A percentile compares a stretch with the other conserved stretches of the same genome.
phyloP scores from a whole-genome alignment of 345 rosid species.

The Populus euphratica region DNA sequence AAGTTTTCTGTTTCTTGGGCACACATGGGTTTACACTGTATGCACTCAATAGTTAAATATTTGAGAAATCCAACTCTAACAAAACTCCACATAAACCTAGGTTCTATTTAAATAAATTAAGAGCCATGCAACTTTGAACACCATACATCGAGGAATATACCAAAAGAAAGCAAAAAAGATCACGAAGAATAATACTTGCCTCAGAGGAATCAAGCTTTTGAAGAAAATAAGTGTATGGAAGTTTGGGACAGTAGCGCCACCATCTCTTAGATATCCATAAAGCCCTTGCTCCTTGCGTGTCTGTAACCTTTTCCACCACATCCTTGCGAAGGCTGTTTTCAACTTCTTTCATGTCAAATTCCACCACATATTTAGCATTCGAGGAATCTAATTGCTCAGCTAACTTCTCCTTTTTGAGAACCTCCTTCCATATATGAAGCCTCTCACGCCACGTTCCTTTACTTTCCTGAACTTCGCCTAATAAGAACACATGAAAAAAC shows the following conservation, averaged over 20 bases:
- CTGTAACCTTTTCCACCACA: constrained; percentile 56
- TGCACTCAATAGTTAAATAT: not conserved
- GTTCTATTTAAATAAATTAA: not conserved
- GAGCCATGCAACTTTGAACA: not conserved
- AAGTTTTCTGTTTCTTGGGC: not conserved
- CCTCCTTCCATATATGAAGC: constrained; percentile 66
- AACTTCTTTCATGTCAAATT: constrained; percentile 95
- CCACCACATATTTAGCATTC: constrained; percentile 75
- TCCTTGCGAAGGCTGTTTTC: constrained; percentile 90
- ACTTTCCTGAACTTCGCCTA: constrained; percentile 47
- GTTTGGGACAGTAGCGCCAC: constrained; percentile 95
- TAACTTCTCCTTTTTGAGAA: constrained; percentile 61
- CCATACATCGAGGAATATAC: constrained; percentile 4
- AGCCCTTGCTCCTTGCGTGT: constrained; percentile 66
- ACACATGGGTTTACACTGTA: not conserved
- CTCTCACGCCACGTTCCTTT: constrained; percentile 72
- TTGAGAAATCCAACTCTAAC: not conserved
- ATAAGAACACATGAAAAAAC: constrained; percentile 16
- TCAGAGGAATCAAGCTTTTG: constrained; percentile 88
- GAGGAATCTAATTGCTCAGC: constrained; percentile 57
- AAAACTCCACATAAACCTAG: not conserved
- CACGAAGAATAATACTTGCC: constrained; percentile 34
- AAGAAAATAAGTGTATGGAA: constrained; percentile 88
- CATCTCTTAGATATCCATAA: constrained; percentile 97
- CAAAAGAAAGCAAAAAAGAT: not conserved